Evolutionary conservation across 352 stramenopile genomes (phyloP).

Genomic region (Phytophthora cryptogea): DNA sequence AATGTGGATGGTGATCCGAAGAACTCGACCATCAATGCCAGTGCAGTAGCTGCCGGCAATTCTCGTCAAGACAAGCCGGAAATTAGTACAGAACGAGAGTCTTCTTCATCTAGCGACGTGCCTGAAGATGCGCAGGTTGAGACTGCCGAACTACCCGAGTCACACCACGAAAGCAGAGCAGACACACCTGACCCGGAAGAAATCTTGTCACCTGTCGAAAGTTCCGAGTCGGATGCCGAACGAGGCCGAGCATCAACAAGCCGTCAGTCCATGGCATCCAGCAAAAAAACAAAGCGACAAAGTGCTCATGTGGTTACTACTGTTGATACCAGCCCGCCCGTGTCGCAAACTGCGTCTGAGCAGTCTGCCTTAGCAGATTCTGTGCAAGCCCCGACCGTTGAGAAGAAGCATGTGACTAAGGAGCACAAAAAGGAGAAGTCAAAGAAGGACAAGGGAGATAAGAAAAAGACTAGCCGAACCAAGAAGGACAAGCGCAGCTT

Average conservation of each 20-base stretch:
- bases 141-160: constrained; percentile 2
- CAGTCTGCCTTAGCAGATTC: not conserved
- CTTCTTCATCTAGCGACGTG: constrained; percentile 17
- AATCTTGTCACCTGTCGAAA: constrained; percentile 18
- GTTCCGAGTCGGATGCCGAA: constrained; percentile 31
- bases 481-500: constrained; percentile 67
- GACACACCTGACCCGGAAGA: constrained; percentile 12
- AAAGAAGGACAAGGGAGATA: constrained; percentile 60
- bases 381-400: constrained; percentile 4
- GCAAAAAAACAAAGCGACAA: constrained; percentile 30
- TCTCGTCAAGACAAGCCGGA: not conserved
- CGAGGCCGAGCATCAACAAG: constrained; percentile 11
- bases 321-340: not conserved
- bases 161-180: not conserved
- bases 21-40: not conserved
- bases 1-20: not conserved
- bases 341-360: constrained; percentile 1
- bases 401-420: constrained; percentile 43
- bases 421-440: constrained; percentile 61
- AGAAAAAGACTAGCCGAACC: constrained; percentile 49
- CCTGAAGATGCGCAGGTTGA: constrained; percentile 7
- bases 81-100: constrained; percentile 17
- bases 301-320: not conserved
- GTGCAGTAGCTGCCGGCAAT: not conserved
- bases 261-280: constrained; percentile 5